Evolutionary conservation across 495 filamentous ascomycete genomes (phyloP).

Genomic region (Aspergillus funiculosus): DNA sequence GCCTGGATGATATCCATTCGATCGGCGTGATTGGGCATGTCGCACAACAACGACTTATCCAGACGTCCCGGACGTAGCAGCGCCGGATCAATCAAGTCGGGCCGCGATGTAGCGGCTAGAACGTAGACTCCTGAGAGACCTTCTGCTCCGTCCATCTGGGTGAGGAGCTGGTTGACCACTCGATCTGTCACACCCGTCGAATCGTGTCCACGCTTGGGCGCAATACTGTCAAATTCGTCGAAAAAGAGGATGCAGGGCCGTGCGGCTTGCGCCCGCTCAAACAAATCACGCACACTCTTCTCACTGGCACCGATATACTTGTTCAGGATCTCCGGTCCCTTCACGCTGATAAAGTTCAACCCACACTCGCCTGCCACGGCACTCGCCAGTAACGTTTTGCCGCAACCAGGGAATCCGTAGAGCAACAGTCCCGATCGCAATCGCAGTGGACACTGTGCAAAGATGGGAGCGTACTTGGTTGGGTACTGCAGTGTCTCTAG

Average conservation of each 20-base stretch:
- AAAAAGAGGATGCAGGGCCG: conserved; percentile 93
- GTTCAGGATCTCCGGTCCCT: conserved; percentile 95
- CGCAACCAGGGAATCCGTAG: conserved; percentile 93
- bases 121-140: conserved; percentile 93
- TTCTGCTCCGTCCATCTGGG: conserved; percentile 98
- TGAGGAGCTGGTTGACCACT: conserved; percentile 97
- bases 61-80: conserved; percentile 81
- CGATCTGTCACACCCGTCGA: conserved; percentile 94
- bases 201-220: conserved; percentile 94
- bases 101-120: conserved; percentile 82
- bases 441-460: conserved; percentile 88
- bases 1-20: conserved; percentile 81
- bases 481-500: conserved; percentile 95
- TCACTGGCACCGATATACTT: conserved; percentile 97
- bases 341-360: conserved; percentile 96
- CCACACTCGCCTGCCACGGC: conserved; percentile 95
- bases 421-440: conserved; percentile 85
- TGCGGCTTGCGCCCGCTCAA: conserved; percentile 84
- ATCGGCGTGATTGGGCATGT: conserved; percentile 73
- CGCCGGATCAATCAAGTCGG: conserved; percentile 92
- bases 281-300: conserved; percentile 89
- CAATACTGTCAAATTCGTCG: conserved; percentile 96
- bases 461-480: conserved; percentile 96
- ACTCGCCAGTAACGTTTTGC: conserved; percentile 88
- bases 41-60: conserved; percentile 86